Evolutionary conservation across 2,329 filamentous ascomycete species (phyloP), one percentile per base, ranked within the genome.

Genomic region (Fusarium tanahbumbuense): DNA sequence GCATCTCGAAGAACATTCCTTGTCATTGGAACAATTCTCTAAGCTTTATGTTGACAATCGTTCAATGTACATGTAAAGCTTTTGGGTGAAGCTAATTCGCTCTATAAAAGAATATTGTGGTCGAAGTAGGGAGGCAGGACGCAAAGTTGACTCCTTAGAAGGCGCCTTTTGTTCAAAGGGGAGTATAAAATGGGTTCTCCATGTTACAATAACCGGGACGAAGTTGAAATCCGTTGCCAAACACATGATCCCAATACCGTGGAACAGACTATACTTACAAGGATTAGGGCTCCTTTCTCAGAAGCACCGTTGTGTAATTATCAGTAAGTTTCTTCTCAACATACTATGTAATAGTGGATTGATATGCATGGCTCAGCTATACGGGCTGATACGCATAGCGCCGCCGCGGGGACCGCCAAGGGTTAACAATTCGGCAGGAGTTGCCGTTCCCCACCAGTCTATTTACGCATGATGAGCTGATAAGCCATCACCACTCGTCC

Each of bases 321-420:
- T 52, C 49, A 52, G 32, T n/a, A 41, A 52, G 25, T 22, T 50
- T 9, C 18, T 27, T 4, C 34, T 49, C 44, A 22, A 23, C 23
- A n/a, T 34, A 27, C 25, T 27, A 10, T 27, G 25, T 27, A 34
- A 16, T 27, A 34, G n/a, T 27, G 23, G 41, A 40, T 16, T 55
- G 55, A 46, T 61, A 22, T 30, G 15, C 42, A 32, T 22, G 40
- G 44, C 61, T 61, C 44, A 55, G 30, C 10, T 49, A 7, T 16
- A 45, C 49, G 62, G 48, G 49, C 56, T 67, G 64, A 50, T 48
- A 37, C 27, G 22, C 13, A 28, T 27, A 49, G 45, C 32, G 42
- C 55, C 27, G 34, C 30, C 54, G 32, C 20, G 32, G 30, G 42
- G 27, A n/a, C n/a, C 9, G 9, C 47, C 22, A 27, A 37, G 28